phyloP scores from a whole-genome alignment of 2,329 filamentous ascomycete species.

The Graphium sp. region DNA sequence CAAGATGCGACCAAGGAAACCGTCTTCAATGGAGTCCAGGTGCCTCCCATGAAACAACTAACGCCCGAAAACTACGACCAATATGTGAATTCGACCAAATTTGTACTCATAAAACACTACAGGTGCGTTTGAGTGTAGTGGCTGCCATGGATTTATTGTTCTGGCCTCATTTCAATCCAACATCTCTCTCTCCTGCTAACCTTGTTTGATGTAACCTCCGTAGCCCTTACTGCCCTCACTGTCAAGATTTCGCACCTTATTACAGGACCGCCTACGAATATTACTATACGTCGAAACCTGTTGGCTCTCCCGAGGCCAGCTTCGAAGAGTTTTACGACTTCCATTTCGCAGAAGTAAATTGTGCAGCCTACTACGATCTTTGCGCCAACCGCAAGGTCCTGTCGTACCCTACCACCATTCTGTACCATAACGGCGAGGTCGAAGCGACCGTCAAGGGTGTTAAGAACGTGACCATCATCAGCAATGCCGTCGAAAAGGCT shows the following conservation, averaged over 20 bases:
- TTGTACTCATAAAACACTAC: slow-evolving; percentile 45
- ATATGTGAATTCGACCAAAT: slow-evolving; percentile 34
- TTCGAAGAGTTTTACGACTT: slow-evolving; percentile 82
- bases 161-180: neutral
- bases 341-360: slow-evolving; percentile 75
- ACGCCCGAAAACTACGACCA: slow-evolving; percentile 38
- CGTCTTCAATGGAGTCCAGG: slow-evolving; percentile 47
- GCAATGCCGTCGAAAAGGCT: slow-evolving; percentile 54
- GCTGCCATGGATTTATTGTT: neutral
- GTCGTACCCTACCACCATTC: slow-evolving; percentile 58
- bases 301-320: slow-evolving; percentile 33
- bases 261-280: slow-evolving; percentile 92
- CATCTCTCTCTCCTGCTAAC: slow-evolving; percentile 8
- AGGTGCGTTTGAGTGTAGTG: slow-evolving; percentile 38
- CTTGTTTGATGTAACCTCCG: no score
- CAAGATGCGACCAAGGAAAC: slow-evolving; percentile 19
- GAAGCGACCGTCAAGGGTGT: slow-evolving; percentile 47
- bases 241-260: slow-evolving; percentile 60
- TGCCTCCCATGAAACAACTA: slow-evolving; percentile 48
- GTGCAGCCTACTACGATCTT: slow-evolving; percentile 63
- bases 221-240: slow-evolving; percentile 53
- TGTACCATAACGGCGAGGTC: slow-evolving; percentile 65
- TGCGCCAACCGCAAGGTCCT: slow-evolving; percentile 52
- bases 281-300: slow-evolving; percentile 72
- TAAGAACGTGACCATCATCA: slow-evolving; percentile 50